Evolutionary conservation across 1,139 yeast genomes (phyloP), one percentile per base, ranked within the genome.

Genomic region (Suhomyces terraborum): DNA sequence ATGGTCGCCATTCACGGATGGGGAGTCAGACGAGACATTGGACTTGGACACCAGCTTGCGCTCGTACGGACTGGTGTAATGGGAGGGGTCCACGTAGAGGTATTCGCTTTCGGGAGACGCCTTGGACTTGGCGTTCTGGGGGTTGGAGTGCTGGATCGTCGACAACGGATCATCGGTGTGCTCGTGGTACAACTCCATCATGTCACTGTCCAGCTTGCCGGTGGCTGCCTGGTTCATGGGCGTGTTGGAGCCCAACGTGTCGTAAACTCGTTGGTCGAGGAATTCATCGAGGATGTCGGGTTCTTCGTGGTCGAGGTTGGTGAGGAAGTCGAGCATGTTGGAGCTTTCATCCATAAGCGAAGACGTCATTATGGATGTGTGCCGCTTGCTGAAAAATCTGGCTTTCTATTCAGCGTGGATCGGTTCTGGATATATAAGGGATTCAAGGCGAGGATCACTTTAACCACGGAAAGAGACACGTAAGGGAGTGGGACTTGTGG

Each of bases 241-340:
- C 3, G 66, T 58, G 40, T 54, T 60, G 16, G 56, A 52, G 8
- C 62, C 63, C 36, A 64, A 48, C 14, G 66, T 59, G 22, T 75
- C 81, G 48, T 76, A 78, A 2, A 78, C 74, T 41, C 83, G 61
- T 51, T 75, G 78, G 55, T 79, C 84, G 40, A 79, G 62, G 50
- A 79, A 79, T 56, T 79, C 84, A 50, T 77, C 82, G 38, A 79
- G 56, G 28, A 72, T 67, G 45, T 72, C 76, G 33, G 67, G 73
- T 39, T 67, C 70, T 20, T 66, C 66, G 32, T 56, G 48, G 14
- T 47, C 48, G 16, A 50, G 36, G 22, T 39, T 40, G 32, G 45
- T 33, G 23, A 52, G 48, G 32, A 52, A 52, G 47, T 52, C 55
- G 38, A 52, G 46, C 22, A 52, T 39, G 34, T 43, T 47, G 35